These are phyloP conservation scores for Zymoseptoria crescenta DNA, from an alignment of 2,329 filamentous ascomycete genomes.

Conservation along the genomic window DNA sequence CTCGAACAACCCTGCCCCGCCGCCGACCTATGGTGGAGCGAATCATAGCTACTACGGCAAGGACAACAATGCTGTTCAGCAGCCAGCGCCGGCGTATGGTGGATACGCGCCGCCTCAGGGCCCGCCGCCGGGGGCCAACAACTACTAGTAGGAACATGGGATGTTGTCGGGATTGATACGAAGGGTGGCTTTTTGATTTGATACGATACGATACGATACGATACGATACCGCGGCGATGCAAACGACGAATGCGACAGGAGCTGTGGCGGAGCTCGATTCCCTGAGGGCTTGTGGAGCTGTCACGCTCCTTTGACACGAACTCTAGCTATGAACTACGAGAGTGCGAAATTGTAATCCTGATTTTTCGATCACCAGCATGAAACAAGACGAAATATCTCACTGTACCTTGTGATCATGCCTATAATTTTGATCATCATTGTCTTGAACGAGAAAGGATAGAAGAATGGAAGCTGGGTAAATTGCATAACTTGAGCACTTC, in stretches of 20 bases:
- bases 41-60: conserved; percentile 28
- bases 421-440: no score
- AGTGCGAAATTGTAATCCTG: neutral
- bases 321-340: neutral
- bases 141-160: neutral
- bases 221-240: neutral
- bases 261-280: neutral
- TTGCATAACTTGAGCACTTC: no score
- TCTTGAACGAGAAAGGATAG: no score
- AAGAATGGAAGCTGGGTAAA: no score
- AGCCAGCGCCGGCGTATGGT: conserved; percentile 32
- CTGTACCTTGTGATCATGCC: no score
- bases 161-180: no score
- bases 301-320: neutral
- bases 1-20: conserved; percentile 22
- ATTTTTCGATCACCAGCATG: no score
- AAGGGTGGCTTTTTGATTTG: neutral
- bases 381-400: no score
- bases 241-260: neutral
- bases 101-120: conserved; percentile 20
- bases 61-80: conserved; percentile 40
- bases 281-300: neutral
- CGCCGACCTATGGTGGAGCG: conserved; percentile 37
- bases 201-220: neutral
- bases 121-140: conserved; percentile 13